Evolutionary conservation across 1,284 basidiomycete species (phyloP).

Genomic region (Cryptococcus deneoformans): DNA sequence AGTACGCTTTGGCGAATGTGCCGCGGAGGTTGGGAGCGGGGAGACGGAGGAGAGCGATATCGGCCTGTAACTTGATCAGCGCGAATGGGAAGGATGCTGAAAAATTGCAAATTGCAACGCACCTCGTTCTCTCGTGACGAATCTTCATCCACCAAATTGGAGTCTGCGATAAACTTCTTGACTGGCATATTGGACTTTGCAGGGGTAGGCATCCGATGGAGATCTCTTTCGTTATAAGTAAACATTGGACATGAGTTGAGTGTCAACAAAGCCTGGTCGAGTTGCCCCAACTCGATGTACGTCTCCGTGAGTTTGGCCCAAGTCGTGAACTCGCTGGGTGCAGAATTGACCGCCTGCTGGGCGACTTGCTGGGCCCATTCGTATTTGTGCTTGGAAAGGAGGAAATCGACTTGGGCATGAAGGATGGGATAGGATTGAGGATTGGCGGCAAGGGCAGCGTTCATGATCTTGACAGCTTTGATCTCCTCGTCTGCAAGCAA

Average conservation of each 20-base stretch:
- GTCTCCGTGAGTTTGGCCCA: conserved; percentile 98
- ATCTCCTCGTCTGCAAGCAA: conserved; percentile 83
- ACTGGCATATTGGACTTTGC: conserved; percentile 83
- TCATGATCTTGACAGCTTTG: conserved; percentile 94
- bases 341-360: conserved; percentile 92
- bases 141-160: conserved; percentile 57
- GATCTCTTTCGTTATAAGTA: conserved; percentile 95
- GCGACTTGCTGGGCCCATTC: conserved; percentile 94
- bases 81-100: neutral
- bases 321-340: conserved; percentile 95
- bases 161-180: conserved; percentile 77
- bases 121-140: conserved; percentile 77
- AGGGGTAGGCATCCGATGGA: conserved; percentile 82
- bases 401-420: conserved; percentile 91
- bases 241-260: conserved; percentile 99
- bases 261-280: conserved; percentile 81
- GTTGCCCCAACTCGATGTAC: conserved; percentile 87
- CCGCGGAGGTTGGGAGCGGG: conserved; percentile 92
- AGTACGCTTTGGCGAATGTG: conserved; percentile 94
- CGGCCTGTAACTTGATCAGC: conserved; percentile 58
- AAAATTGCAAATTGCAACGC: conserved; percentile 3
- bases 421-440: conserved; percentile 92
- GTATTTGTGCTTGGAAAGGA: conserved; percentile 70
- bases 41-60: conserved; percentile 85
- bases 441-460: conserved; percentile 74